Percentiles rank a stretch among this genome's conserved stretches.
Evolutionary conservation across 2,329 filamentous ascomycete species (phyloP).

Genomic region (Chalaropsis ovoidea): DNA sequence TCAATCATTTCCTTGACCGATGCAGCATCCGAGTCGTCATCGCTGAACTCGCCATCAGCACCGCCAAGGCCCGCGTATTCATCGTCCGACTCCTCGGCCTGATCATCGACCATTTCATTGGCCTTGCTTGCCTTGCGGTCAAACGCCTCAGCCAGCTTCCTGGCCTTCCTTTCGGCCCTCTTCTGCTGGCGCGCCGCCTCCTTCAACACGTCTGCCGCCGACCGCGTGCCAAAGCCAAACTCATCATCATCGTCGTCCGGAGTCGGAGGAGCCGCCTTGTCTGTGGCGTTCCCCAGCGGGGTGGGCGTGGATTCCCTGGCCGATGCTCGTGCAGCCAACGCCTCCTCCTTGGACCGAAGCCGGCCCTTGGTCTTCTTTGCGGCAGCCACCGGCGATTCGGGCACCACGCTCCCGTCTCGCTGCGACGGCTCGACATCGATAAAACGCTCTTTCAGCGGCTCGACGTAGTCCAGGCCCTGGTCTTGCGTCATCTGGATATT

Average conservation of each 20-base stretch:
- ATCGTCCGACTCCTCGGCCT: constrained; percentile 94
- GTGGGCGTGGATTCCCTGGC: constrained; percentile 26
- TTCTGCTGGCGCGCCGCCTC: constrained; percentile 49
- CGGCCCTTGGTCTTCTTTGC: constrained; percentile 26
- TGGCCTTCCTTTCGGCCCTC: constrained; percentile 29
- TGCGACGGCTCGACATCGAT: constrained; percentile 37
- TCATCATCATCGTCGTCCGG: constrained; percentile 30
- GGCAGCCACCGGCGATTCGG: constrained; percentile 56
- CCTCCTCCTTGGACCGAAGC: constrained; percentile 38
- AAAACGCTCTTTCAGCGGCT: constrained; percentile 60
- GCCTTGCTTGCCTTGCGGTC: constrained; percentile 82
- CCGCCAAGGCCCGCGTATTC: constrained; percentile 94
- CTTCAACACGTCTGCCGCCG: constrained; percentile 61
- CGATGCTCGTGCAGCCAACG: constrained; percentile 31
- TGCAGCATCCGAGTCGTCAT: constrained; percentile 56
- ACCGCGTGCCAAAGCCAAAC: constrained; percentile 33
- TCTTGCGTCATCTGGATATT: constrained; percentile 55
- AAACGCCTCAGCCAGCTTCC: constrained; percentile 44
- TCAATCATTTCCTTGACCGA: constrained; percentile 82
- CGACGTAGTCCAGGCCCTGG: constrained; percentile 60
- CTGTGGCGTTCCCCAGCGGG: constrained; percentile 36
- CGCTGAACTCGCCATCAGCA: constrained; percentile 74
- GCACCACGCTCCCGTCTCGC: constrained; percentile 34
- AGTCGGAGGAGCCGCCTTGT: constrained; percentile 29
- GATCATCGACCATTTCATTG: constrained; percentile 78